These are phyloP conservation scores for Trichoderma sp. DNA, from an alignment of 2,329 filamentous ascomycete species.

Conservation along the genomic window DNA sequence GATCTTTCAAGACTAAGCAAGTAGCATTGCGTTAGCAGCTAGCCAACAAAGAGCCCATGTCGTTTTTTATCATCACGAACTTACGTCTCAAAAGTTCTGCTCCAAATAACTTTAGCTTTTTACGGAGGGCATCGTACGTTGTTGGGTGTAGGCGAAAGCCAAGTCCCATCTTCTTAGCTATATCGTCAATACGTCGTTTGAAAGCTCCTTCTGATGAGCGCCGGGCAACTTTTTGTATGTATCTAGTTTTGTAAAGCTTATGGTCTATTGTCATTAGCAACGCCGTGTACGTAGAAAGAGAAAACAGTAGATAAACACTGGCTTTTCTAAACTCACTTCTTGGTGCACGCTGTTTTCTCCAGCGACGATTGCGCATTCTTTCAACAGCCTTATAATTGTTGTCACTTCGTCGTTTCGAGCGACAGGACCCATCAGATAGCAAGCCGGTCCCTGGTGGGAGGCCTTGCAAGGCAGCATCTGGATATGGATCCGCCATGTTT, in stretches of 20 bases:
- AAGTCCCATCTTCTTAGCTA: background rate
- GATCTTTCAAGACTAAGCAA: background rate
- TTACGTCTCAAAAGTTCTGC: background rate
- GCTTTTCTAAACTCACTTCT: background rate
- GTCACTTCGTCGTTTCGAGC: background rate
- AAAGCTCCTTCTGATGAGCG: background rate
- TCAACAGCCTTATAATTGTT: background rate
- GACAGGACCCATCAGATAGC: background rate
- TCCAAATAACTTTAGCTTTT: background rate
- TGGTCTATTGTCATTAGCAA: background rate
- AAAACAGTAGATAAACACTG: background rate
- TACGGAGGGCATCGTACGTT: background rate
- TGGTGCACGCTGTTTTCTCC: background rate
- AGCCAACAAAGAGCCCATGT: background rate
- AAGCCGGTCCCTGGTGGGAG: background rate
- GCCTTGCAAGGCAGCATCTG: background rate
- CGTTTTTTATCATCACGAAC: background rate
- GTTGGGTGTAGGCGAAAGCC: background rate
- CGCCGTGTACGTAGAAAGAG: background rate
- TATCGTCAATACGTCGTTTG: background rate
- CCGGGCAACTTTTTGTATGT: background rate
- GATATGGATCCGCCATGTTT: background rate
- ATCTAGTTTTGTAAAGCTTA: background rate
- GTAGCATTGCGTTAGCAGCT: background rate
- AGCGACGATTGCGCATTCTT: background rate